Evolutionary conservation across 257 asterid genomes (phyloP).

Genomic region (Vinca minor): DNA sequence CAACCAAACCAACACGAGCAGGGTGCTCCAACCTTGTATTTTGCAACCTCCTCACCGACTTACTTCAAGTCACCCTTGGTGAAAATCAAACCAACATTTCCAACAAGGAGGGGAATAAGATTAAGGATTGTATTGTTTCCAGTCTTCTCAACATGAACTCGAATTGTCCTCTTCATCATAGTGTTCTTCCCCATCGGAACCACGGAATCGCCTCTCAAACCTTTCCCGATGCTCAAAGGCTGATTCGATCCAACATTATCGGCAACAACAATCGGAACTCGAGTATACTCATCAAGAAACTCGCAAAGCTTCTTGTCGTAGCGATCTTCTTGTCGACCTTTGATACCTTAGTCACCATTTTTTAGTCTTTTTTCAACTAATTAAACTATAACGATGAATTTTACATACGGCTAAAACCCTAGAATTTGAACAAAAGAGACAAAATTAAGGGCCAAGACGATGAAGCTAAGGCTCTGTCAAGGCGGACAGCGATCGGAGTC

Average conservation of each 20-base stretch:
- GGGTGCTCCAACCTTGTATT: slow-evolving; percentile 99
- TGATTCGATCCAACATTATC: slow-evolving; percentile 89
- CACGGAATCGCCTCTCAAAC: slow-evolving; percentile 71
- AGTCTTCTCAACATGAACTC: slow-evolving; percentile 73
- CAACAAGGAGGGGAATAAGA: slow-evolving; percentile 79
- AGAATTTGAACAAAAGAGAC: slow-evolving; percentile 37
- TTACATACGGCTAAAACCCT: slow-evolving; percentile 26
- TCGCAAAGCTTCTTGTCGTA: slow-evolving; percentile 72
- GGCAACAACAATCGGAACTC: slow-evolving; percentile 61
- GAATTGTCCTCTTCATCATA: slow-evolving; percentile 81
- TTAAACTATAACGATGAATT: too few species aligned
- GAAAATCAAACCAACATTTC: slow-evolving; percentile 90
- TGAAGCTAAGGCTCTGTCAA: too few species aligned
- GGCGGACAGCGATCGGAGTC: too few species aligned
- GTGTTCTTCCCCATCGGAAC: slow-evolving; percentile 97
- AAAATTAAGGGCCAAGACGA: too few species aligned
- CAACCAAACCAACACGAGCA: slow-evolving; percentile 93
- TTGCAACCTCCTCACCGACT: slow-evolving; percentile 90
- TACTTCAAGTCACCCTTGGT: slow-evolving; percentile 97
- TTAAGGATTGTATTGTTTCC: slow-evolving; percentile 59
- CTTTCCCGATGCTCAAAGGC: slow-evolving; percentile 66
- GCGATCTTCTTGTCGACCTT: slow-evolving; percentile 78
- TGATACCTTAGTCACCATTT: slow-evolving; percentile 53
- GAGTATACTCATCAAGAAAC: slow-evolving; percentile 70
- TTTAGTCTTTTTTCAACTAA: slow-evolving; percentile 1